These are phyloP conservation scores for Peronospora belbahrii DNA, from an alignment of 352 stramenopile species.

Conservation along the genomic window DNA sequence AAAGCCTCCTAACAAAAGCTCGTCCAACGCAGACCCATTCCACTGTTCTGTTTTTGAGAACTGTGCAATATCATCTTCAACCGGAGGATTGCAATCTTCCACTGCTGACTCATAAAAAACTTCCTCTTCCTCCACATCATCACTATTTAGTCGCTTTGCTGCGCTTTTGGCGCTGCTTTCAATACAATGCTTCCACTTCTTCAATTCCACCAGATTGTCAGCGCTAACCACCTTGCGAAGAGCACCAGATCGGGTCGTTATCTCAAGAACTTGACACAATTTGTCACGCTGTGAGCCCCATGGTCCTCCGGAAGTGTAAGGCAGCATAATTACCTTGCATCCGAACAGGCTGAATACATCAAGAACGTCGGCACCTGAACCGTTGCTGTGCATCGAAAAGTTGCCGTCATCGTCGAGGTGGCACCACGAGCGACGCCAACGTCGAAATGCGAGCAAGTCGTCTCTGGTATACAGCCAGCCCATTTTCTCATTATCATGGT, in stretches of 20 bases:
- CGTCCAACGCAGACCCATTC: slow-evolving; percentile 29
- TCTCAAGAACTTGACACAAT: slow-evolving; percentile 43
- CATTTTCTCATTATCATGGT: slow-evolving; percentile 56
- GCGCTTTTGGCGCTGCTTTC: slow-evolving; percentile 44
- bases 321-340: slow-evolving; percentile 62
- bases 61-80: slow-evolving; percentile 7
- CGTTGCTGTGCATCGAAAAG: slow-evolving; percentile 68
- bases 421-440: slow-evolving; percentile 79
- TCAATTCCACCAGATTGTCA: slow-evolving; percentile 44
- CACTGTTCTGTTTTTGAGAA: slow-evolving; percentile 12
- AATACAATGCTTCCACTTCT: slow-evolving; percentile 67
- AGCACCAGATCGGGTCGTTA: slow-evolving; percentile 37
- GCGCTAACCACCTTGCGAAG: slow-evolving; percentile 63
- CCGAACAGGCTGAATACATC: slow-evolving; percentile 57
- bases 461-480: slow-evolving; percentile 81
- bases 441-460: slow-evolving; percentile 74
- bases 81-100: slow-evolving; percentile 14
- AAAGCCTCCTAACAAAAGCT: slow-evolving; percentile 60
- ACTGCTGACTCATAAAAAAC: slow-evolving; percentile 19
- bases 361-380: slow-evolving; percentile 50
- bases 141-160: slow-evolving; percentile 22
- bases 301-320: slow-evolving; percentile 40
- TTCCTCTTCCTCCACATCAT: slow-evolving; percentile 31
- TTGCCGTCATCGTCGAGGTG: slow-evolving; percentile 61
- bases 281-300: slow-evolving; percentile 27